Base-by-base conservation (phyloP, 805 yeast genomes). In the Saccharomycopsis vini region DNA sequence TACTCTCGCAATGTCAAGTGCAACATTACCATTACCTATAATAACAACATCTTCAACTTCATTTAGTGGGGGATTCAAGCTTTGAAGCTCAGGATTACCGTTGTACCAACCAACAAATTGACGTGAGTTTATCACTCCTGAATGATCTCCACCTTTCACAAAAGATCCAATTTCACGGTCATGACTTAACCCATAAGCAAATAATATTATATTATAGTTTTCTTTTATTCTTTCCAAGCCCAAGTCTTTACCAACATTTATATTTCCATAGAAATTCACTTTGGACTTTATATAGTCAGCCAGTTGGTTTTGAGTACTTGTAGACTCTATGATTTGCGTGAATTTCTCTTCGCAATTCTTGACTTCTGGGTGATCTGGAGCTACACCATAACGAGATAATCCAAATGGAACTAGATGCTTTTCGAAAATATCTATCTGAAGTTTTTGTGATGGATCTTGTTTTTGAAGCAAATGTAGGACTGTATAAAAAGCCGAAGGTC, bases 301-400 rank as follows among this genome's bases (percentile, higher is more conserved):
- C n/a, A n/a, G n/a, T 15, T 57, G 63, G 9, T 46, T 36, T 3
- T 18, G 40, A 10, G 40, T 16, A 4, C 19, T 12, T 16, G 46
- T 54, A 23, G 54, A 51, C 12, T 57, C 45, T 13, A 66, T 65
- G 19, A 68, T 64, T 43, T 79, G 78, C 7, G 70, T 72, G 57
- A 92, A 81, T 42, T 88, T 79, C 16, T 82, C 67, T 41, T 68
- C 72, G 54, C 92, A 83, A 47, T 79, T 79, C 59, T 89, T 90
- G 26, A 92, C 97, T 56, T 92, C 97, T 0, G 96, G 95, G 62
- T 92, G 97, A 62, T 92, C 99, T 2, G 99, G 99, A 0, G 98
- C 97, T n/a, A 92, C 97, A 1, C 99, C 99, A 58, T 75, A 89
- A 29, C 99, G 64, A 34, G 89, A 79, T 28, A 92, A 68, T 0